Conservation (phyloP, 2,329 filamentous ascomycete species). For the Paramyrothecium roridum region DNA sequence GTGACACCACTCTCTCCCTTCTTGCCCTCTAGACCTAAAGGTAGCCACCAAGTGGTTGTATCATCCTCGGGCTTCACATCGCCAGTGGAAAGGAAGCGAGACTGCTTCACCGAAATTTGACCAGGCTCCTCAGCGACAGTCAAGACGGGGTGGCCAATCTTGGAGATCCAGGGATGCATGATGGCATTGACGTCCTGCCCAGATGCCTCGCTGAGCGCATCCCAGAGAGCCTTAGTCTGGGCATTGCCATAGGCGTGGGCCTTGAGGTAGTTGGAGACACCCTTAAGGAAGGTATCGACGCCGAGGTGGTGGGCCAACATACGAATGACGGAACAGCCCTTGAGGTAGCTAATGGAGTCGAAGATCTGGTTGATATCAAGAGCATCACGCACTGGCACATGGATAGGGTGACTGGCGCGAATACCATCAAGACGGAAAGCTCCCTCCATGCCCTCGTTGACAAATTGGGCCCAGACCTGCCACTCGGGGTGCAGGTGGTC, state of each 20-base stretch:
- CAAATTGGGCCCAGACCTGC: constrained; percentile 97
- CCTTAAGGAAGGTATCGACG: constrained; percentile 82
- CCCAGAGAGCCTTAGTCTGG: constrained; percentile 88
- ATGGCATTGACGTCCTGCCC: constrained; percentile 81
- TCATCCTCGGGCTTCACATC: constrained; percentile 91
- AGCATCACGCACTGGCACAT: constrained; percentile 90
- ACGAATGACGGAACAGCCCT: constrained; percentile 92
- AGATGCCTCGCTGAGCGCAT: constrained; percentile 80
- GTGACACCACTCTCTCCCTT: constrained; percentile 53
- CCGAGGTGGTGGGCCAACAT: constrained; percentile 93
- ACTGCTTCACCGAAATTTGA: constrained; percentile 79
- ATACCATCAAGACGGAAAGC: constrained; percentile 88
- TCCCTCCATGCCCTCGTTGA: constrained; percentile 89
- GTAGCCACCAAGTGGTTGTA: constrained; percentile 92
- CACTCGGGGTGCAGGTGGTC: constrained; percentile 94
- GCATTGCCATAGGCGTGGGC: constrained; percentile 86
- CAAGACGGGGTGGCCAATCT: constrained; percentile 90
- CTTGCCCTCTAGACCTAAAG: constrained; percentile 79
- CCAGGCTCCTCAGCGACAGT: constrained; percentile 81
- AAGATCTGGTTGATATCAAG: constrained; percentile 98
- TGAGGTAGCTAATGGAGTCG: constrained; percentile 92
- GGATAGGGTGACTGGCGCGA: constrained; percentile 90
- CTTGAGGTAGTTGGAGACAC: constrained; percentile 86
- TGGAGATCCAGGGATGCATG: constrained; percentile 94
- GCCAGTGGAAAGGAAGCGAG: constrained; percentile 85